Base-by-base conservation (phyloP, 768 basidiomycete species). In the Flagelloscypha sp. region DNA sequence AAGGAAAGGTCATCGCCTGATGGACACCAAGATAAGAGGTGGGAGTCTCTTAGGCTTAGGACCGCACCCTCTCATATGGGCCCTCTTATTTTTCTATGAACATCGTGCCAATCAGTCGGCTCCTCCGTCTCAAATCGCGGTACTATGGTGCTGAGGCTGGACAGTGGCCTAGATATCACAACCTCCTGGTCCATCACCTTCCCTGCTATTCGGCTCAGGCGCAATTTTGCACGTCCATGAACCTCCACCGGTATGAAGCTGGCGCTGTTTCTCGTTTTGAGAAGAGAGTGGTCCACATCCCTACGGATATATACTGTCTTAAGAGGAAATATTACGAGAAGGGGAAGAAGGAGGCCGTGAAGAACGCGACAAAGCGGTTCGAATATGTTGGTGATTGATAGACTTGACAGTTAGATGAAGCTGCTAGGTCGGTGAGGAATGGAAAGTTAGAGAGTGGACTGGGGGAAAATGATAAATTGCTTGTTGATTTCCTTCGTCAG, bases 341-440 rank as follows among this genome's bases (percentile, higher is more conserved):
- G 17, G 71, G 68, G 1, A 65, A 65, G 28, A n/a, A n/a, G n/a
- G n/a, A n/a, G n/a, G 36, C 63, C 7, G 61, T 61, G 21, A 63
- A 62, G 33, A 79, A 84, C 48, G 82, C 84, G 51, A 75, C 65
- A 30, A 66, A 57, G 39, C 54, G 48, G 18, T 75, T 81, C 42
- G 63, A 74, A 27, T 79, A 79, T 48, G 58, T 67, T 4, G 85
- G 84, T n/a, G 63, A 62, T 22, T 88, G 87, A 6, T 85, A 74
- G 81, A 74, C 86, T 54, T 93, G 79, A 56, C 74, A 92, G 56
- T 87, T 88, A 3, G 89, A 93, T 48, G 87, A 92, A 41, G 86
- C 87, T 8, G 88, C 84, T 11, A 58, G 84, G 31, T 85, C 82
- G 49, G 62, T 88, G 15, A 58, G 76, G 25, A 79, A 80, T 35